Conservation (phyloP, 768 basidiomycete species). For the Lyophyllum decastes region DNA sequence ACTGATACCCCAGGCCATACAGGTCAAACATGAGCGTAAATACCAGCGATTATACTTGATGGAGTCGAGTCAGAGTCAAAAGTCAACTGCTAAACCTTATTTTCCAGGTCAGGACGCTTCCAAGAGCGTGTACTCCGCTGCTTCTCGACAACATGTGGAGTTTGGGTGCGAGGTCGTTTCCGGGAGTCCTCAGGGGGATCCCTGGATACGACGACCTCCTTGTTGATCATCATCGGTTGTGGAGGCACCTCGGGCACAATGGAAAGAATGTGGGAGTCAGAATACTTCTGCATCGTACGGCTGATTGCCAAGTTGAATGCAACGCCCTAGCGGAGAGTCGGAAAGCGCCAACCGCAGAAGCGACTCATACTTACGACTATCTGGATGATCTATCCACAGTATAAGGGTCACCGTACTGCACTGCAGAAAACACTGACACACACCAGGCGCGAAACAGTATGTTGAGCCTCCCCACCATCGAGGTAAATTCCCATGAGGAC, state of each 20-base stretch:
- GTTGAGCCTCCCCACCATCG: background rate
- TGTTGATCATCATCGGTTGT: slow-evolving; percentile 10
- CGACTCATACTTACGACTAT: slow-evolving; percentile 4
- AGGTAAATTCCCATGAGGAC: slow-evolving; percentile 1
- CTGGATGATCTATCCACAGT: slow-evolving; percentile 6
- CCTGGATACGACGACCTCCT: slow-evolving; percentile 10
- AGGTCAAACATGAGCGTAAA: too few relatives aligned
- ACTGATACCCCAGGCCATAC: too few relatives aligned
- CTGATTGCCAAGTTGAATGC: slow-evolving; percentile 16
- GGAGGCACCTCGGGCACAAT: background rate
- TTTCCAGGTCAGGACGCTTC: background rate
- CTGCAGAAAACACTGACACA: background rate
- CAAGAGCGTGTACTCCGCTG: background rate
- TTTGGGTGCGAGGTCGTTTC: background rate
- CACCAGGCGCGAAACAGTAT: slow-evolving; percentile 3
- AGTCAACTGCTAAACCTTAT: background rate
- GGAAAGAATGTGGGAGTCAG: background rate
- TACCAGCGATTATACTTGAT: too few relatives aligned
- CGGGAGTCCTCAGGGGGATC: slow-evolving; percentile 1
- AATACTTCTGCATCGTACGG: background rate
- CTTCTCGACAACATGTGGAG: background rate
- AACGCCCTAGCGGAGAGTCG: slow-evolving; percentile 1
- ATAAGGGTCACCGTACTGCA: background rate
- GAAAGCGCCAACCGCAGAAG: background rate
- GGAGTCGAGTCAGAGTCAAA: too few relatives aligned